Base-by-base conservation (phyloP, 2,329 filamentous ascomycete species). In the Sphaerostilbella broomeana region DNA sequence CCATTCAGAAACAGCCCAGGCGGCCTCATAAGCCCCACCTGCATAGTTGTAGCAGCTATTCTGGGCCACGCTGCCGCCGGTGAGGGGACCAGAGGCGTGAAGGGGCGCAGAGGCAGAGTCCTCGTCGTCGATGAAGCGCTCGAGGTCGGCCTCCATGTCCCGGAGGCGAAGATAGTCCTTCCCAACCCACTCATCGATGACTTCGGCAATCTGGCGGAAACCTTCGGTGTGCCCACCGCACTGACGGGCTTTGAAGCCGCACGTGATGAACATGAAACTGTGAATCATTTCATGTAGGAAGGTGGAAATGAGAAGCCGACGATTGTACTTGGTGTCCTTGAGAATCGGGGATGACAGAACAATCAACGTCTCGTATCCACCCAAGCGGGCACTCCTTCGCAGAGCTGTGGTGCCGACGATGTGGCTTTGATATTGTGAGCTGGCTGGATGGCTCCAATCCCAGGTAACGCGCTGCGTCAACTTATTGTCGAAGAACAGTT, bases 271-370 rank as follows among this genome's bases (percentile, higher is more conserved):
- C 12, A 82, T 62, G 51, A 79, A 82, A 57, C 77, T 77, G 58
- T 82, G 78, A 33, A 82, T 77, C 49, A 81, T 69, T 58, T 83
- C 79, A 52, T 82, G 79, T 32, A 83, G 52, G 46, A 83, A 81
- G 0, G 78, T 79, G 6, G 74, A 76, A 34, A 82, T 78, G 39
- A 82, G 66, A 12, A 82, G 63, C 6, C 75, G 66, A 5, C 77
- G 62, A 53, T 77, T 78, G 55, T 77, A 82, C 34, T 63, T 66
- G 11, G 58, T 65, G 46, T 73, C 66, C 26, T 62, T 64, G n/a
- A 81, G 65, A 11, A 81, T 77, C 1, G 75, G 71, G 2, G 68
- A 66, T 4, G 77, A 81, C 10, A 82, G 61, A 4, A 79, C 70
- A 35, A 83, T 78, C 18, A 79, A 62, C 2, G 77, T 80, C 56